These are phyloP conservation scores for Chaetomium olivaceum DNA, from an alignment of 2,329 filamentous ascomycete genomes.

Conservation along the genomic window DNA sequence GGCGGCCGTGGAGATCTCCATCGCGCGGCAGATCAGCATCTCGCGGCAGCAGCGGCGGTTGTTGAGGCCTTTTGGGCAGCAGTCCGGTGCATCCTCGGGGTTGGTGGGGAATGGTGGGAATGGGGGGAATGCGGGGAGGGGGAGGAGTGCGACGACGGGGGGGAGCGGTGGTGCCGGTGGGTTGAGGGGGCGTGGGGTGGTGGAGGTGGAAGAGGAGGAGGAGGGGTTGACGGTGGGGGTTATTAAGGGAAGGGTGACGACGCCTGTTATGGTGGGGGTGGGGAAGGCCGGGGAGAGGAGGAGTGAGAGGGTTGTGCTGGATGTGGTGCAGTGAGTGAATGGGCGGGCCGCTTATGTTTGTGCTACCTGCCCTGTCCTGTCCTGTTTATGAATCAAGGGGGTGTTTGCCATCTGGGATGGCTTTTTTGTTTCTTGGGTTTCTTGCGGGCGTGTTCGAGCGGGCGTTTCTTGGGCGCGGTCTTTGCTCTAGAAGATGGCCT, in stretches of 20 bases:
- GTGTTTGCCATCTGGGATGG: background rate
- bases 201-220: background rate
- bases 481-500: slow-evolving; percentile 17
- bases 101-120: background rate
- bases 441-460: background rate
- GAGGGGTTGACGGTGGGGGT: slow-evolving; percentile 17
- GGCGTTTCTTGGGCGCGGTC: slow-evolving; percentile 3
- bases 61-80: slow-evolving; percentile 22
- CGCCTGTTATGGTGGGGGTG: slow-evolving; percentile 44
- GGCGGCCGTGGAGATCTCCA: slow-evolving; percentile 64
- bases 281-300: slow-evolving; percentile 47
- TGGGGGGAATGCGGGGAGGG: slow-evolving; percentile 1
- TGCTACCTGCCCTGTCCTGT: background rate
- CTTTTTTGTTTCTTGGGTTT: background rate
- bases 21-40: slow-evolving; percentile 67
- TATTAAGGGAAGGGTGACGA: slow-evolving; percentile 39
- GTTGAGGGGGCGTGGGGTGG: background rate
- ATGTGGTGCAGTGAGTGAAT: slow-evolving; percentile 41
- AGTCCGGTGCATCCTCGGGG: slow-evolving; percentile 1
- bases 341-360: background rate
- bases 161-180: background rate
- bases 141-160: background rate
- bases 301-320: slow-evolving; percentile 57
- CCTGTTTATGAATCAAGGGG: background rate
- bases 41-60: slow-evolving; percentile 57